phyloP scores from a whole-genome alignment of 352 stramenopile genomes.

The Phytopythium ostracodes region DNA sequence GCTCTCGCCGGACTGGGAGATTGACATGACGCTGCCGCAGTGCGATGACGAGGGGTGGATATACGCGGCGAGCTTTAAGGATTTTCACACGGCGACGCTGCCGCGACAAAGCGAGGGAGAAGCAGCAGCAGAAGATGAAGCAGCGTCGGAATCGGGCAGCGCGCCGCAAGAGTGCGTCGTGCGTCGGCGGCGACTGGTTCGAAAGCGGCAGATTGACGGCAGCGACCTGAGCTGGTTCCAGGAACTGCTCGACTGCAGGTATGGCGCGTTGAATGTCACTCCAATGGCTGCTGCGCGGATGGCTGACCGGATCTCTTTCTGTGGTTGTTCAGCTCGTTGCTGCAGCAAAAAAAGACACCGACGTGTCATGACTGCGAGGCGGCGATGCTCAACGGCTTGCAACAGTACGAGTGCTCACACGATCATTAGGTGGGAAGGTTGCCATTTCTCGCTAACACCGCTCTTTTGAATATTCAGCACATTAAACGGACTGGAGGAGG shows the following conservation, averaged over 20 bases:
- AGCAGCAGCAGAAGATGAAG: background rate
- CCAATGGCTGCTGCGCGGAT: too few relatives aligned
- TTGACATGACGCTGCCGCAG: constrained; percentile 43
- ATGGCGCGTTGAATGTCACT: constrained; percentile 1
- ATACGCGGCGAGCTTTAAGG: constrained; percentile 40
- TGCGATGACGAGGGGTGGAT: constrained; percentile 73
- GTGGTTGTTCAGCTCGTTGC: constrained; percentile 32
- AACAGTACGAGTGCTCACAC: constrained; percentile 32
- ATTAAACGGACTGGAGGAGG: constrained; percentile 36
- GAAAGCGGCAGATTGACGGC: constrained; percentile 65
- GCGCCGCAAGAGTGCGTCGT: constrained; percentile 24
- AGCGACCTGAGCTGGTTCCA: constrained; percentile 81
- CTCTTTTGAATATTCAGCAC: constrained; percentile 22
- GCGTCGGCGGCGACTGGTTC: constrained; percentile 47
- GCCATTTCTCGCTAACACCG: background rate
- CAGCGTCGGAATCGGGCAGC: constrained; percentile 1
- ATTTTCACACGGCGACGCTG: constrained; percentile 21
- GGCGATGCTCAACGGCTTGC: constrained; percentile 41
- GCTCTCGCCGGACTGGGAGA: constrained; percentile 56
- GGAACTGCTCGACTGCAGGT: constrained; percentile 80
- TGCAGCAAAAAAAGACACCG: constrained; percentile 67
- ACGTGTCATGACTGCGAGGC: constrained; percentile 73
- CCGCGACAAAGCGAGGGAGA: background rate
- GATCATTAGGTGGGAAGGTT: background rate
- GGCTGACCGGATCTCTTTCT: constrained; percentile 8